Conservation (phyloP, 2,329 filamentous ascomycete species). For the Cladosporium oxysporum region DNA sequence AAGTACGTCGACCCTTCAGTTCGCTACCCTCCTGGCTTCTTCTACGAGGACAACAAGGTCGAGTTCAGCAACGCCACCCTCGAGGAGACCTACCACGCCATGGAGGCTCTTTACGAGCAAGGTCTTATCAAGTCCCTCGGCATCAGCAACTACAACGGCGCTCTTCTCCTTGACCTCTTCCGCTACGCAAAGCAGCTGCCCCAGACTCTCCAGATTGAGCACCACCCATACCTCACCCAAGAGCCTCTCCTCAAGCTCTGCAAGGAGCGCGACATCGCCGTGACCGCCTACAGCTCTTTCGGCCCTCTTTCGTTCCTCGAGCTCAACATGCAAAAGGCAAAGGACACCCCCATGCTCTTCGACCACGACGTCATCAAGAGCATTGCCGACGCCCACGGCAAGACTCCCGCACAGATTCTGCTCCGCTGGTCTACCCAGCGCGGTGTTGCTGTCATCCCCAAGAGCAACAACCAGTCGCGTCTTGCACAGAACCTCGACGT, state of each 20-base stretch:
- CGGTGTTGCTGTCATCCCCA: conserved; percentile 78
- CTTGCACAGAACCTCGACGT: conserved; percentile 69
- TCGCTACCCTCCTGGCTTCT: conserved; percentile 79
- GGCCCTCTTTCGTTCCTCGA: conserved; percentile 78
- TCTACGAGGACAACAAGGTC: conserved; percentile 63
- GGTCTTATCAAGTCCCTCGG: conserved; percentile 74
- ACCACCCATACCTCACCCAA: conserved; percentile 87
- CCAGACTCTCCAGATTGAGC: conserved; percentile 82
- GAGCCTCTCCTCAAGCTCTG: conserved; percentile 68
- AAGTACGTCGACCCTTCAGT: conserved; percentile 80
- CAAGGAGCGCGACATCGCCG: conserved; percentile 67
- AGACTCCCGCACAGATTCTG: conserved; percentile 77
- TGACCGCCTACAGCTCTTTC: conserved; percentile 84
- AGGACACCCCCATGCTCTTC: conserved; percentile 68
- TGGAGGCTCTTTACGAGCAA: conserved; percentile 72
- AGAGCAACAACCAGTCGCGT: conserved; percentile 62
- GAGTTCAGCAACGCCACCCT: conserved; percentile 68
- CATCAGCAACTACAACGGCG: conserved; percentile 78
- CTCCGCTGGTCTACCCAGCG: conserved; percentile 86
- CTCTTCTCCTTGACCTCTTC: conserved; percentile 76
- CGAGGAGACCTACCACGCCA: conserved; percentile 79
- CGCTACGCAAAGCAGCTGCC: conserved; percentile 74
- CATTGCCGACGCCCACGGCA: conserved; percentile 69
- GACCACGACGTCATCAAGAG: conserved; percentile 65
- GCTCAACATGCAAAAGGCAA: conserved; percentile 69